phyloP scores from a whole-genome alignment of 116 monocot species.

The Iris pallida region DNA sequence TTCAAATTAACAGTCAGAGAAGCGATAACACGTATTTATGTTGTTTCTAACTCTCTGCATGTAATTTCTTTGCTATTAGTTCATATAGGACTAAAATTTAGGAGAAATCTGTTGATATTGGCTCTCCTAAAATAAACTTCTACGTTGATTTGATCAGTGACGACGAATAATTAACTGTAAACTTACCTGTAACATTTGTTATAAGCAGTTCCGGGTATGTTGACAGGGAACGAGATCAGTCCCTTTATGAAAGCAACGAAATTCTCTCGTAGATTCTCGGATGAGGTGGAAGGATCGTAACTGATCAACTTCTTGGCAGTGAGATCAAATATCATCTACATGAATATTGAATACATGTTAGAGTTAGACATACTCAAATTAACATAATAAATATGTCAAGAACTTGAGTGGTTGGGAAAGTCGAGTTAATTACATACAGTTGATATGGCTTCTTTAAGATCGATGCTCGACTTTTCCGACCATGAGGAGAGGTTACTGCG shows the following conservation, averaged over 20 bases:
- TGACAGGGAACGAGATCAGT: slow-evolving; percentile 49
- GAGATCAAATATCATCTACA: slow-evolving; percentile 65
- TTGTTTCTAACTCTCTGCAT: too few relatives aligned
- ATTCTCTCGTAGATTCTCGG: slow-evolving; percentile 27
- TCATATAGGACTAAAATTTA: too few relatives aligned
- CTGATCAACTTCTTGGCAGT: slow-evolving; percentile 62
- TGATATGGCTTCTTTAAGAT: slow-evolving; percentile 46
- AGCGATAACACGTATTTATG: not conserved
- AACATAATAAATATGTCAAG: too few relatives aligned
- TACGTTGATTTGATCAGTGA: too few relatives aligned
- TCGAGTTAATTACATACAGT: slow-evolving; percentile 13
- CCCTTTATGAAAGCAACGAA: slow-evolving; percentile 54
- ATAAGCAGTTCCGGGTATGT: slow-evolving; percentile 57
- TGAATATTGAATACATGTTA: too few relatives aligned
- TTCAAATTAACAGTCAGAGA: not conserved
- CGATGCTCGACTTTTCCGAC: slow-evolving; percentile 34
- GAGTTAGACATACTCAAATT: too few relatives aligned
- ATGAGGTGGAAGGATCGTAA: slow-evolving; percentile 31
- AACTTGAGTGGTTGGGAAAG: too few relatives aligned
- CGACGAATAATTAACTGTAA: too few relatives aligned
- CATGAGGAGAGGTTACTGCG: slow-evolving; percentile 20
- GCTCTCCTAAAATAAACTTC: too few relatives aligned
- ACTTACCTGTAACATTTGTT: slow-evolving; percentile 50
- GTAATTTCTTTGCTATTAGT: too few relatives aligned
- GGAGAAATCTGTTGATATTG: too few relatives aligned